Base-by-base conservation (phyloP, 192 early-diverging fungal species). In the Coemansia sp. region DNA sequence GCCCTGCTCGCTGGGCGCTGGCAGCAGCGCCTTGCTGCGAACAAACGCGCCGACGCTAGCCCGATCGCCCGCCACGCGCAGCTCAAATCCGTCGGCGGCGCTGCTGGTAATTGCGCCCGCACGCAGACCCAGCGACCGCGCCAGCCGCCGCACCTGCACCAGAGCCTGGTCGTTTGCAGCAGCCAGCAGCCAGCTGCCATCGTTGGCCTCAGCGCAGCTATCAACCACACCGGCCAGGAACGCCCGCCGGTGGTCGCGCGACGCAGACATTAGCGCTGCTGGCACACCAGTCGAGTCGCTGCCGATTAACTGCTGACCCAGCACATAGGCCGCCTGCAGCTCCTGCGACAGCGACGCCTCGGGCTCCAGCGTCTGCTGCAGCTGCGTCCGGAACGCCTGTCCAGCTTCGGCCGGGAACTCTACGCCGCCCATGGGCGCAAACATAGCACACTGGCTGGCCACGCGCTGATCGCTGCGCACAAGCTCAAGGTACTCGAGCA, bases 401-500 rank as follows among this genome's bases (percentile, higher is more conserved):
- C 58, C 60, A 11, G 72, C 60, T 44, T 35, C 46, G 10, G 56
- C 48, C 0, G 64, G 34, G 40, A 67, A 68, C 53, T 67, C 65
- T 10, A 75, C 56, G 14, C 72, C 65, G 14, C 25, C 9, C 11
- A 42, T 36, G 14, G 72, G 72, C 57, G 51, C 63, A 47, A 53
- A 75, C 72, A 75, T 68, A 4, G 21, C 17, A 29, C 60, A 68
- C 8, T 56, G 38, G 10, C 52, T 42, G 9, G 70, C 70, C 14
- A 65, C 34, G 2, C n/a, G 23, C 2, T 46, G 30, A 31, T 73
- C 53, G 51, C 30, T 26, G 44, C 50, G 55, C 17, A 53, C 54
- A 11, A 73, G 41, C 31, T 66, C 56, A 25, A 75, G 43, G 35
- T 60, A 75, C 64, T 75, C 65, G 3, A 68, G 53, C 35, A 75